phyloP scores from a whole-genome alignment of 2,329 filamentous ascomycete genomes.

The Sporothrix pseudoabietina region DNA sequence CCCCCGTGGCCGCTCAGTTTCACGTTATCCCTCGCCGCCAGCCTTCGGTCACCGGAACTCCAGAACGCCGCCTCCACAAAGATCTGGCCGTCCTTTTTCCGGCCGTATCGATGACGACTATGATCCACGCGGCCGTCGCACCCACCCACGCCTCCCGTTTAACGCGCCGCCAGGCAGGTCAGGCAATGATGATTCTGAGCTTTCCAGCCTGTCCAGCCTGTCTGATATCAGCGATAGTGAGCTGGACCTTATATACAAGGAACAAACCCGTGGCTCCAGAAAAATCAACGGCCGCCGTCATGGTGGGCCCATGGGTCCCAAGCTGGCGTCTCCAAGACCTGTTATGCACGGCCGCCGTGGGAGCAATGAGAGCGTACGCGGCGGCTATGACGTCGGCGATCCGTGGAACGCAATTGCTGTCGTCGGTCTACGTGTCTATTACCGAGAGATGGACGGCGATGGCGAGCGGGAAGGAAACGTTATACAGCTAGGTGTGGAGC shows the following conservation, averaged over 20 bases:
- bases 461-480: background rate
- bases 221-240: conserved; percentile 40
- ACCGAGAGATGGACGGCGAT: conserved; percentile 43
- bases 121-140: background rate
- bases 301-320: background rate
- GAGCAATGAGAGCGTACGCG: background rate
- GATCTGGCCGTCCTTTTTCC: background rate
- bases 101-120: background rate
- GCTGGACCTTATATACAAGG: conserved; percentile 37
- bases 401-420: conserved; percentile 66
- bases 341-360: background rate
- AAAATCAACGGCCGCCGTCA: conserved; percentile 16
- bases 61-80: background rate
- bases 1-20: background rate
- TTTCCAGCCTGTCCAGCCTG: conserved; percentile 35
- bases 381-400: conserved; percentile 39
- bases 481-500: background rate
- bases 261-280: conserved; percentile 22
- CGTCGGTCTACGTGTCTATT: conserved; percentile 62
- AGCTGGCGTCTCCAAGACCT: background rate
- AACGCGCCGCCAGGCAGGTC: background rate
- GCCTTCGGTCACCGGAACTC: background rate
- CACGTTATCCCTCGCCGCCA: background rate
- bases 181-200: conserved; percentile 30
- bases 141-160: background rate